Evolutionary conservation across 805 yeast species (phyloP), one percentile per base, ranked within the genome.

Genomic region (Hanseniaspora occidentalis): DNA sequence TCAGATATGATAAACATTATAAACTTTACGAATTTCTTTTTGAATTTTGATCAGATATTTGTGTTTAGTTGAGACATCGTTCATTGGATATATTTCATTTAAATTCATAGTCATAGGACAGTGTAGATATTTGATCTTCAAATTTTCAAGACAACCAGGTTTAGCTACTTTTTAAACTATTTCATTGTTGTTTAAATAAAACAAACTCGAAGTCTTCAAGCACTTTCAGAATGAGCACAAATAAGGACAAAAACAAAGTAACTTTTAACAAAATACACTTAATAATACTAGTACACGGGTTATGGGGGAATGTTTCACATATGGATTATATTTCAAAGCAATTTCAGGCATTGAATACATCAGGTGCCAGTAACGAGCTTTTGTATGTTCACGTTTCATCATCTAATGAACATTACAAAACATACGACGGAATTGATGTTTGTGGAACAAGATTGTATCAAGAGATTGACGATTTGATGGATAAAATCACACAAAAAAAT

Each of bases 401-500:
- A 23, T 65, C 79, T 16, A 82, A 79, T 51, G 70, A 74, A 41
- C 89, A 88, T 6, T 82, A 75, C 53, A 71, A 73, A 51, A 85
- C 95, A 2, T 79, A 84, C 50, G 95, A 85, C 53, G 95, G 95
- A 2, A 75, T 84, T 18, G 94, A 84, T 48, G 75, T 84, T 21
- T 84, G 92, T 52, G 95, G 94, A 1, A 66, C 75, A 38, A 64
- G 94, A 18, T 79, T 83, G 6, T 76, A 81, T 1, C 70, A 70
- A 40, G 95, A 85, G 57, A 76, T 85, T 37, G 55, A 63, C 16
- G 48, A 45, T 1, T 66, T 66, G 49, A 60, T 73, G 16, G 47
- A 49, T 25, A 29, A 18, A 24, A 20, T 46, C 45, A 47, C 57
- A 41, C 37, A 45, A 7, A 48, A 38, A 16, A 29, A 36, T 4